These are phyloP conservation scores for Phaeotremella skinneri DNA, from an alignment of 768 basidiomycete genomes.

Conservation along the genomic window DNA sequence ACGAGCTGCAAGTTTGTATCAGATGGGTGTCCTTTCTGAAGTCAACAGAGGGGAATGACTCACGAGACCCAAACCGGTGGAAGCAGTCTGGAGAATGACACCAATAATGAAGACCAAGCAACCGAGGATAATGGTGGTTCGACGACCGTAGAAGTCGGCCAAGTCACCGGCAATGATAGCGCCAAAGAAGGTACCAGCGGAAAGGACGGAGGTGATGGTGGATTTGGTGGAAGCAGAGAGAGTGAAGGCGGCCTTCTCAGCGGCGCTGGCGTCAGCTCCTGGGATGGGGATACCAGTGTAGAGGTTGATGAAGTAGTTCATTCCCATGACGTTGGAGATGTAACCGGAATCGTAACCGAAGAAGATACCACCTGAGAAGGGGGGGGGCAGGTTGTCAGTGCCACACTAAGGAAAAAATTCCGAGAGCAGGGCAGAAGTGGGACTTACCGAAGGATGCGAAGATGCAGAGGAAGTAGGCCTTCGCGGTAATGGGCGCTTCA, in stretches of 20 bases:
- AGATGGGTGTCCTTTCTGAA: neutral
- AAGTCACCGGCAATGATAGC: conserved; percentile 54
- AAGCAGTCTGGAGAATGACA: conserved; percentile 47
- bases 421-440: neutral
- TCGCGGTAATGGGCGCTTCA: conserved; percentile 54
- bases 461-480: conserved; percentile 50
- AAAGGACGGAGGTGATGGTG: conserved; percentile 53
- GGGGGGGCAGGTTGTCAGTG: neutral
- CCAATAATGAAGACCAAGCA: conserved; percentile 47
- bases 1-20: conserved; percentile 25
- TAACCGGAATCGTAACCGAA: conserved; percentile 51
- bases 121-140: conserved; percentile 44
- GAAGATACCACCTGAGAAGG: conserved; percentile 41
- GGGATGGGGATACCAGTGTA: conserved; percentile 69
- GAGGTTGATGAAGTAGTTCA: conserved; percentile 93
- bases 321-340: conserved; percentile 48
- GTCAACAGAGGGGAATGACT: conserved; percentile 2
- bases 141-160: conserved; percentile 52
- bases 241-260: conserved; percentile 31
- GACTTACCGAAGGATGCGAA: conserved; percentile 47
- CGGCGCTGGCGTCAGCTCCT: conserved; percentile 24
- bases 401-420: conserved; percentile 1
- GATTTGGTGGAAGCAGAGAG: conserved; percentile 47
- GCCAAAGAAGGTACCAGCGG: conserved; percentile 54
- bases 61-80: conserved; percentile 45